These are phyloP conservation scores for Ceratocystis harringtonii DNA, from an alignment of 2,329 filamentous ascomycete species.

Conservation along the genomic window DNA sequence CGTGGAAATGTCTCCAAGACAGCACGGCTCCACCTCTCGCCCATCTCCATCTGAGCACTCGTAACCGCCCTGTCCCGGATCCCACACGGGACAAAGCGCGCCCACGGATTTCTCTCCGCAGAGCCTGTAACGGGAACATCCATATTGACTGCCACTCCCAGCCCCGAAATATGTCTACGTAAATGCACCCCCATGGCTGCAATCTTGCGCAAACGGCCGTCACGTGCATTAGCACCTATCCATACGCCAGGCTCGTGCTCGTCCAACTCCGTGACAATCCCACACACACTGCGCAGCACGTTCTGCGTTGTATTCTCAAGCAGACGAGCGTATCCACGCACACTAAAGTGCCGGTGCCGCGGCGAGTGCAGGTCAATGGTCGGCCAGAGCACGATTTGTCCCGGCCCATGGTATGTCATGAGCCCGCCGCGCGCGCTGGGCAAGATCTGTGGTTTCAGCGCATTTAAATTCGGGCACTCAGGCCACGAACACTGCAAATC, in stretches of 20 bases:
- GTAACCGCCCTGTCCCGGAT: slow-evolving; percentile 65
- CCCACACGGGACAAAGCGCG: slow-evolving; percentile 78
- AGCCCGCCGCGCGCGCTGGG: slow-evolving; percentile 72
- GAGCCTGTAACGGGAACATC: slow-evolving; percentile 37
- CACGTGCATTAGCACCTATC: slow-evolving; percentile 29
- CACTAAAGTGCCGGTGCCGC: slow-evolving; percentile 43
- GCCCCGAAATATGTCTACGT: slow-evolving; percentile 63
- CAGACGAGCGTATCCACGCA: slow-evolving; percentile 61
- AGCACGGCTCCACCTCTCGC: slow-evolving; percentile 13
- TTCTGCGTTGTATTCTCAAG: slow-evolving; percentile 64
- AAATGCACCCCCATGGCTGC: slow-evolving; percentile 88
- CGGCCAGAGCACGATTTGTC: slow-evolving; percentile 85
- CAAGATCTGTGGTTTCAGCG: slow-evolving; percentile 41
- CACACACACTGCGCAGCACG: slow-evolving; percentile 41
- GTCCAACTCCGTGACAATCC: slow-evolving; percentile 42
- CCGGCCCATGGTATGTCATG: slow-evolving; percentile 89
- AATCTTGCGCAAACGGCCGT: slow-evolving; percentile 47
- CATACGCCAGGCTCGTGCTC: slow-evolving; percentile 77
- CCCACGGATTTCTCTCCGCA: slow-evolving; percentile 36
- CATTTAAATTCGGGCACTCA: slow-evolving; percentile 21
- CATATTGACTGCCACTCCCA: slow-evolving; percentile 75
- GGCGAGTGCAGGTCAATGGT: slow-evolving; percentile 60
- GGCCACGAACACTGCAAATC: slow-evolving; percentile 24
- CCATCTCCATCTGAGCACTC: slow-evolving; percentile 46
- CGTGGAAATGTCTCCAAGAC: slow-evolving; percentile 3